These are phyloP conservation scores for Zymoseptoria brevis DNA, from an alignment of 2,329 filamentous ascomycete genomes.

Conservation along the genomic window DNA sequence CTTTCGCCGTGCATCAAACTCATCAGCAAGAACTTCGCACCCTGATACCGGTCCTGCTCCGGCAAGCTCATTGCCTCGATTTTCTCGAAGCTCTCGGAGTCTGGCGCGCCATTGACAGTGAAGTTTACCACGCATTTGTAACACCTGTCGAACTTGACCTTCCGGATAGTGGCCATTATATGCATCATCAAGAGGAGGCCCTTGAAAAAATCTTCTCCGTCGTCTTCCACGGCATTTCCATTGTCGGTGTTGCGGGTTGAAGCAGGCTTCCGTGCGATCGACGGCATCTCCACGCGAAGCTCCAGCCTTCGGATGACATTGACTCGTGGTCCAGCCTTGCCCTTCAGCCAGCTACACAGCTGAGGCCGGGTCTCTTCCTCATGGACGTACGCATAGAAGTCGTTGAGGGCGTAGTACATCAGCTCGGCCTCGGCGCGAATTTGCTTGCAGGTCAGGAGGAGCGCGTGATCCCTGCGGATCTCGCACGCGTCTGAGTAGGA, in stretches of 20 bases:
- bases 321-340: constrained; percentile 5
- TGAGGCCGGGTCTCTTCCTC: constrained; percentile 8
- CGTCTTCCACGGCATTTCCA: constrained; percentile 1
- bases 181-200: constrained; percentile 9
- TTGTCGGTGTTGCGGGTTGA: background rate
- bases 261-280: background rate
- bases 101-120: constrained; percentile 10
- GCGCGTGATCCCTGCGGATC: background rate
- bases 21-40: constrained; percentile 14
- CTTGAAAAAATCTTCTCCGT: background rate
- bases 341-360: constrained; percentile 10
- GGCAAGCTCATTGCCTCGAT: constrained; percentile 9
- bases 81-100: constrained; percentile 10
- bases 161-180: constrained; percentile 5
- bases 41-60: constrained; percentile 11
- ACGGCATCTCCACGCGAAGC: constrained; percentile 13
- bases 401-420: constrained; percentile 19
- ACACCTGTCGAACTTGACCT: background rate
- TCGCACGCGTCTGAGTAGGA: background rate
- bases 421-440: constrained; percentile 17
- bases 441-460: constrained; percentile 13
- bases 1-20: constrained; percentile 10
- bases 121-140: constrained; percentile 8
- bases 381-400: constrained; percentile 10
- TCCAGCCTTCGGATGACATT: constrained; percentile 8